A percentile compares a stretch with the other conserved stretches of the same genome.
phyloP scores from a whole-genome alignment of 495 filamentous ascomycete species.

The Trichoderma virens region DNA sequence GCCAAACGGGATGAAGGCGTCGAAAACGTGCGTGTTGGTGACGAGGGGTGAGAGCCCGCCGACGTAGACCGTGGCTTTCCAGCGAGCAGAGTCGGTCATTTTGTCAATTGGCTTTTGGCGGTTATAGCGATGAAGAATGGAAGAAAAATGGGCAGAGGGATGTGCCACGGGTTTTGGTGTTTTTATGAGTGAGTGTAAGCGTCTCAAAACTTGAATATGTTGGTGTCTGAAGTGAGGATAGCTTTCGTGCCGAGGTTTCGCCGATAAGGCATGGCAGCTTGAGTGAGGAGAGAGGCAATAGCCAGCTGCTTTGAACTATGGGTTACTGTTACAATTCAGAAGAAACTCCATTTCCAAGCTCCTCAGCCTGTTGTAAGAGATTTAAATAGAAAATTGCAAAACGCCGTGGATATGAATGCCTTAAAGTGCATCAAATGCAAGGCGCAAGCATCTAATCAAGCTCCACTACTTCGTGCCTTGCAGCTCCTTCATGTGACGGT shows the following conservation, averaged over 20 bases:
- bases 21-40: constrained; percentile 63
- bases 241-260: background rate
- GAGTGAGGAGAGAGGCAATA: background rate
- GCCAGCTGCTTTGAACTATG: too few relatives aligned
- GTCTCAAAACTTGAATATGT: background rate
- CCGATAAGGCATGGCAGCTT: background rate
- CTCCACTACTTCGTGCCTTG: too few relatives aligned
- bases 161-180: background rate
- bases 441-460: too few relatives aligned
- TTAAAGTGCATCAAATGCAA: too few relatives aligned
- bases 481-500: too few relatives aligned
- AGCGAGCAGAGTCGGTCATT: constrained; percentile 75
- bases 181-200: too few relatives aligned
- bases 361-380: too few relatives aligned
- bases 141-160: background rate
- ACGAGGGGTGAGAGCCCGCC: constrained; percentile 80
- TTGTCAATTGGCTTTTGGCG: constrained; percentile 15
- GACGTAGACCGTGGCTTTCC: constrained; percentile 86
- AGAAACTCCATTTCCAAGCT: too few relatives aligned
- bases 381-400: too few relatives aligned
- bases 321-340: too few relatives aligned
- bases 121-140: background rate
- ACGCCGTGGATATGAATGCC: too few relatives aligned
- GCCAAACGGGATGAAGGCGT: constrained; percentile 93
- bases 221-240: background rate